Percentiles rank a stretch among this genome's conserved stretches.
Evolutionary conservation across 352 stramenopile species (phyloP).

Genomic region (Phytophthora pinifolia): DNA sequence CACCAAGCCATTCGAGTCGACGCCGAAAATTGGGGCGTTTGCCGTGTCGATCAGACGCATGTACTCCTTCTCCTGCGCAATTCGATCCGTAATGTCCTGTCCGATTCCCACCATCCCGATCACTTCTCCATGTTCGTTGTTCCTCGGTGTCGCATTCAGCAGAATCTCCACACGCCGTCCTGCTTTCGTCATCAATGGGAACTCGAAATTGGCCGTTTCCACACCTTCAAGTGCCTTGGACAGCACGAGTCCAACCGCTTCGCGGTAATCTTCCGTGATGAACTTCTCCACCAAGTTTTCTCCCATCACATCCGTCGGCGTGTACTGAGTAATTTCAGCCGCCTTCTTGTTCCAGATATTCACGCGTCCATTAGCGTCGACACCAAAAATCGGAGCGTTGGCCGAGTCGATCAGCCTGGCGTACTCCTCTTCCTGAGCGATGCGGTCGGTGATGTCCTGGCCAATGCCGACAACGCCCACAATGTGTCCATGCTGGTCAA

Average conservation of each 20-base stretch:
- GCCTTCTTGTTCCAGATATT: slow-evolving; percentile 71
- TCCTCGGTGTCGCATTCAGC: slow-evolving; percentile 66
- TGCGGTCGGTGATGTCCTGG: slow-evolving; percentile 80
- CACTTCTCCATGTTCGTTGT: slow-evolving; percentile 58
- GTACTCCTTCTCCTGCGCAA: slow-evolving; percentile 53
- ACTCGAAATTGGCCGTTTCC: slow-evolving; percentile 68
- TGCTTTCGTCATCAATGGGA: slow-evolving; percentile 63
- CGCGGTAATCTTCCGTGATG: slow-evolving; percentile 49
- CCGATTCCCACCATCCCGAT: slow-evolving; percentile 74
- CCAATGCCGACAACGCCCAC: slow-evolving; percentile 88
- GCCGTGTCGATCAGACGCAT: slow-evolving; percentile 59
- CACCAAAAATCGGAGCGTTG: slow-evolving; percentile 69
- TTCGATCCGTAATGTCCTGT: slow-evolving; percentile 69
- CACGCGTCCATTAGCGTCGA: slow-evolving; percentile 42
- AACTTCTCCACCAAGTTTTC: slow-evolving; percentile 47
- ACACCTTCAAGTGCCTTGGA: slow-evolving; percentile 47
- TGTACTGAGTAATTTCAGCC: slow-evolving; percentile 48
- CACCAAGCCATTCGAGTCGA: slow-evolving; percentile 52
- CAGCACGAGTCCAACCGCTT: slow-evolving; percentile 38
- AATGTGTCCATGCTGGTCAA: slow-evolving; percentile 71
- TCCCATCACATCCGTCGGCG: slow-evolving; percentile 29
- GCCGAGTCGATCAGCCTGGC: slow-evolving; percentile 73
- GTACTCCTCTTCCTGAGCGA: slow-evolving; percentile 74
- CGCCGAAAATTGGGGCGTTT: slow-evolving; percentile 85
- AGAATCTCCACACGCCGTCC: slow-evolving; percentile 64